A percentile compares a stretch with the other conserved stretches of the same genome.
Conservation (phyloP, 768 basidiomycete genomes). For the Tubosaeta sp. region DNA sequence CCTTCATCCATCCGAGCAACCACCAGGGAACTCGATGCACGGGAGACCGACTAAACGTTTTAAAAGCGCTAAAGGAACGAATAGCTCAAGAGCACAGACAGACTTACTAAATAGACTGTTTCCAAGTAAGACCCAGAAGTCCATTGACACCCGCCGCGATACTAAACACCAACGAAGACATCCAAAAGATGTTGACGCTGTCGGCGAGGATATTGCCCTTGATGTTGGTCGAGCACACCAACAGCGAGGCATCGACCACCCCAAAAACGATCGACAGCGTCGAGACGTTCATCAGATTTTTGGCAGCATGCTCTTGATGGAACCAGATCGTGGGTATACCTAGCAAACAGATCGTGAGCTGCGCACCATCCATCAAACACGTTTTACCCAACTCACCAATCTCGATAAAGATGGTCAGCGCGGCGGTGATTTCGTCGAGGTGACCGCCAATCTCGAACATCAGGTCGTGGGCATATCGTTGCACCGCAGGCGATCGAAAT, state of each 20-base stretch:
- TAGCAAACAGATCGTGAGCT: slow-evolving; percentile 12
- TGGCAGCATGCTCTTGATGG: slow-evolving; percentile 46
- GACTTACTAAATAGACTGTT: slow-evolving; percentile 49
- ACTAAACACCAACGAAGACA: slow-evolving; percentile 49
- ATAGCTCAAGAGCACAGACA: not conserved
- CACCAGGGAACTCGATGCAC: slow-evolving; percentile 52
- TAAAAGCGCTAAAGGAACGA: too few relatives aligned
- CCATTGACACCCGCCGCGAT: slow-evolving; percentile 51
- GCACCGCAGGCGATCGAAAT: slow-evolving; percentile 47
- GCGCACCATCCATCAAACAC: not conserved
- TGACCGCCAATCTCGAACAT: slow-evolving; percentile 48
- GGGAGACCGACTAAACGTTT: slow-evolving; percentile 43
- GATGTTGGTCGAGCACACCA: slow-evolving; percentile 38
- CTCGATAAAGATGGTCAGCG: slow-evolving; percentile 47
- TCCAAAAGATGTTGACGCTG: slow-evolving; percentile 50
- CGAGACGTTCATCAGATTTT: slow-evolving; percentile 46
- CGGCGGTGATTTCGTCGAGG: slow-evolving; percentile 43
- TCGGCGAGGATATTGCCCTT: slow-evolving; percentile 31
- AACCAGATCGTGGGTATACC: slow-evolving; percentile 51
- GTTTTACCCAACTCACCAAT: slow-evolving; percentile 34
- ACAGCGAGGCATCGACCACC: slow-evolving; percentile 45
- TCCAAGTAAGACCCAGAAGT: slow-evolving; percentile 50
- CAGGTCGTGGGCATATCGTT: slow-evolving; percentile 48
- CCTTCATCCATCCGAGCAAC: slow-evolving; percentile 74
- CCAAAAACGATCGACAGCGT: slow-evolving; percentile 54